Percentiles rank a stretch among this genome's conserved stretches.
phyloP scores from a whole-genome alignment of 371 early-diverging fungal genomes.

The Mucor plumbeus region DNA sequence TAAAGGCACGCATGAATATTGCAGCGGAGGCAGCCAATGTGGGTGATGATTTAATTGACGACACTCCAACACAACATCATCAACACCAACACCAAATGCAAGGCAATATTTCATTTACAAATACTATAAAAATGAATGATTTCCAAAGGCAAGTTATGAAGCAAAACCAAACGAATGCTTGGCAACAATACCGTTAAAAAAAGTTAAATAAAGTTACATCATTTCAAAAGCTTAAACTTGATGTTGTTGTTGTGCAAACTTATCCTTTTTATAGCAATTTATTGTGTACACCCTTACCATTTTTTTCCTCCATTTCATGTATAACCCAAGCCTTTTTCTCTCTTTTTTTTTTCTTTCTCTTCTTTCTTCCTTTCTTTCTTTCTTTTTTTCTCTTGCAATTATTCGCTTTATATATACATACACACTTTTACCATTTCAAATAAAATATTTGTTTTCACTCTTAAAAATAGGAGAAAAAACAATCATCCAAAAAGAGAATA shows the following conservation, averaged over 20 bases:
- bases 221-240: slow-evolving; percentile 5
- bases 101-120: slow-evolving; percentile 8
- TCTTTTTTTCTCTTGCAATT: neutral
- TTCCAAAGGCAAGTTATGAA: neutral
- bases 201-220: neutral
- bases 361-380: neutral
- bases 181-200: neutral
- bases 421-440: neutral
- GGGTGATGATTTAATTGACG: slow-evolving; percentile 16
- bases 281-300: slow-evolving; percentile 7
- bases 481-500: neutral
- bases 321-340: neutral
- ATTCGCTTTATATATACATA: neutral
- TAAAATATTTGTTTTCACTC: neutral
- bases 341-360: neutral
- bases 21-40: slow-evolving; percentile 43
- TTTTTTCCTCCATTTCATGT: neutral
- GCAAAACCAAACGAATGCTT: neutral
- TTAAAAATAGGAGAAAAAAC: slow-evolving; percentile 3
- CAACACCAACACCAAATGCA: slow-evolving; percentile 4
- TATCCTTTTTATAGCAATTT: neutral
- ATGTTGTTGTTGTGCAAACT: slow-evolving; percentile 3
- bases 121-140: neutral
- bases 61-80: neutral
- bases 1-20: slow-evolving; percentile 53